Conservation (phyloP, 495 filamentous ascomycete genomes). For the Tetracladium setigerum region DNA sequence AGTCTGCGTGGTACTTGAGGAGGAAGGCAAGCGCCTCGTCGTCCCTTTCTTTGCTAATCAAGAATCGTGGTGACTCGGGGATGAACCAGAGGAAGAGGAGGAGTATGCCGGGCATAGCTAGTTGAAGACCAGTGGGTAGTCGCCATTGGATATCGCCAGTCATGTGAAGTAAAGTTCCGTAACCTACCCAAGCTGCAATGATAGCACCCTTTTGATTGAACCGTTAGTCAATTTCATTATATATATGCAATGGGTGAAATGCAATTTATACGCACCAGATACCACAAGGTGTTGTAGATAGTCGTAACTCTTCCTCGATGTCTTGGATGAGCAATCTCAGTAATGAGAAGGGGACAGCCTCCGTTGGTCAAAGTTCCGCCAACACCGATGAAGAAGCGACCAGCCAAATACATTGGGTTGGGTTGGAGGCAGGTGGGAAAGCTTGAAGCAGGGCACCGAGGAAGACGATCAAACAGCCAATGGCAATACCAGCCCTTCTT, state of each 20-base stretch:
- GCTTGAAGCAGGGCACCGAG: conserved; percentile 31
- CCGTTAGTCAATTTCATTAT: background rate
- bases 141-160: conserved; percentile 35
- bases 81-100: conserved; percentile 24
- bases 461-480: conserved; percentile 44
- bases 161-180: conserved; percentile 33
- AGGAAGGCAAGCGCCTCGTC: conserved; percentile 45
- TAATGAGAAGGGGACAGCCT: conserved; percentile 37
- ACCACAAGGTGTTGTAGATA: conserved; percentile 38
- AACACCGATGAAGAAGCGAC: conserved; percentile 43
- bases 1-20: conserved; percentile 51
- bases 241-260: conserved; percentile 42
- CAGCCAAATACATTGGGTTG: conserved; percentile 38
- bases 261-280: conserved; percentile 24
- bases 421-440: conserved; percentile 29
- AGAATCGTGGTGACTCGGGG: conserved; percentile 52
- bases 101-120: conserved; percentile 28
- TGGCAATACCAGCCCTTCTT: conserved; percentile 36
- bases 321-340: conserved; percentile 41
- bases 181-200: conserved; percentile 36
- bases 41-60: conserved; percentile 38
- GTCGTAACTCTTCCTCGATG: conserved; percentile 35
- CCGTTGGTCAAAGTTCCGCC: conserved; percentile 43
- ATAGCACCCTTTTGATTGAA: conserved; percentile 29
- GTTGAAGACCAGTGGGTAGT: conserved; percentile 39